Evolutionary conservation across 164 flowering plant genomes (phyloP).

Genomic region (Warburgia ugandensis): DNA sequence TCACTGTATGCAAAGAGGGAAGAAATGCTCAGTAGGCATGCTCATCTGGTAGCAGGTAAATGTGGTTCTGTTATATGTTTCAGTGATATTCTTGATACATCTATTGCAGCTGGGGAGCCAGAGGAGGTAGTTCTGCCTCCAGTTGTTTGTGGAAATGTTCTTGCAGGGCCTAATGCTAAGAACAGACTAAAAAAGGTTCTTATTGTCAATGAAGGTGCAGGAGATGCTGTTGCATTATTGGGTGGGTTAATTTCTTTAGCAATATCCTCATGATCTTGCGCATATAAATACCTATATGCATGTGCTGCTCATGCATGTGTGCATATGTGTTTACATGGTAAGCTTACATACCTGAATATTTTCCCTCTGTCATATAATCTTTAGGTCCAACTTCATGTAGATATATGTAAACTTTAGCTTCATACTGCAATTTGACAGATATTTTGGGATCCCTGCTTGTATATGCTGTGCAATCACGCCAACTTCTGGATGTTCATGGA

Average conservation of each 20-base stretch:
- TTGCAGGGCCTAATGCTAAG: constrained; percentile 1
- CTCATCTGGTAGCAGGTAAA: constrained; percentile 53
- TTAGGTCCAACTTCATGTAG: no score
- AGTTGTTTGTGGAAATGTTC: constrained; percentile 6
- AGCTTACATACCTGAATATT: no score
- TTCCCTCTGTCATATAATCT: no score
- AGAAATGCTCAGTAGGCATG: constrained; percentile 62
- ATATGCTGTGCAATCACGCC: no score
- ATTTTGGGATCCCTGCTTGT: no score
- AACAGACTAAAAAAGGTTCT: constrained; percentile 36
- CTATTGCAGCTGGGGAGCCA: constrained; percentile 9
- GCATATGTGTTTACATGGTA: no score
- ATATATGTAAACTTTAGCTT: no score
- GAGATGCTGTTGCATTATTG: constrained; percentile 61
- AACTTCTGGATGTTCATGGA: no score
- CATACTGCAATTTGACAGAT: no score
- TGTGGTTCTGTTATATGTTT: constrained; percentile 42
- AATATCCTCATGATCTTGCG: no score
- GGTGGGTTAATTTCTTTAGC: constrained; percentile 28
- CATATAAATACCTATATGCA: no score
- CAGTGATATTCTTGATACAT: constrained; percentile 37
- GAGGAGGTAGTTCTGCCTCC: constrained; percentile 8
- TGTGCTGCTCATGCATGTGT: no score
- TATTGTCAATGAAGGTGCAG: constrained; percentile 87
- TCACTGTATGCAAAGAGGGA: constrained; percentile 70